A percentile compares a stretch with the other conserved stretches of the same genome.
phyloP scores from a whole-genome alignment of 257 asterid species.

The Plantago elongata region DNA sequence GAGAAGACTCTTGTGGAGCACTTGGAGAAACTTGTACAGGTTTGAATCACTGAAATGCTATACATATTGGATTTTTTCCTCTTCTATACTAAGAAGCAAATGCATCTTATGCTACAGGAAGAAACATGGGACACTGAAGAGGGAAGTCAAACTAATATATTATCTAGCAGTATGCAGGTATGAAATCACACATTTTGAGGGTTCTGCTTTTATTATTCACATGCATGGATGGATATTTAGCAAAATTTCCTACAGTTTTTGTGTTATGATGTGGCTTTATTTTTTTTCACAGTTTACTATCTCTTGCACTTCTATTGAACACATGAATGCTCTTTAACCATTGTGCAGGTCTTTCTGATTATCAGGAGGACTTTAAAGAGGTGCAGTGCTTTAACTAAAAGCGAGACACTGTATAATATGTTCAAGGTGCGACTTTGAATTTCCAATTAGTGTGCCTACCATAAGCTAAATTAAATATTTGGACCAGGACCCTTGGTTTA shows the following conservation, averaged over 20 bases:
- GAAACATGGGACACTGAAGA: conserved; percentile 96
- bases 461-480: conserved; percentile 5
- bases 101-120: conserved; percentile 51
- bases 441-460: not conserved
- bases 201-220: too few relatives aligned
- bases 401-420: conserved; percentile 79
- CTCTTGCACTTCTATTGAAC: conserved; percentile 14
- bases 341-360: conserved; percentile 64
- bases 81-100: conserved; percentile 16
- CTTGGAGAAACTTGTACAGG: conserved; percentile 97
- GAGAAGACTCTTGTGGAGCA: conserved; percentile 96
- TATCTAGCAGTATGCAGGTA: conserved; percentile 97
- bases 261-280: not conserved
- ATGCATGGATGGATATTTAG: not conserved
- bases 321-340: conserved; percentile 15
- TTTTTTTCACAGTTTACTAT: not conserved
- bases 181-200: not conserved
- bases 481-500: conserved; percentile 1
- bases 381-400: conserved; percentile 90
- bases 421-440: conserved; percentile 60
- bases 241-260: not conserved
- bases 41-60: conserved; percentile 24
- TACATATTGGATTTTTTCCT: conserved; percentile 17
- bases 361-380: conserved; percentile 92
- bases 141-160: conserved; percentile 84